These are phyloP conservation scores for Leucaena leucocephala DNA, from an alignment of 306 rosid genomes.

Conservation along the genomic window DNA sequence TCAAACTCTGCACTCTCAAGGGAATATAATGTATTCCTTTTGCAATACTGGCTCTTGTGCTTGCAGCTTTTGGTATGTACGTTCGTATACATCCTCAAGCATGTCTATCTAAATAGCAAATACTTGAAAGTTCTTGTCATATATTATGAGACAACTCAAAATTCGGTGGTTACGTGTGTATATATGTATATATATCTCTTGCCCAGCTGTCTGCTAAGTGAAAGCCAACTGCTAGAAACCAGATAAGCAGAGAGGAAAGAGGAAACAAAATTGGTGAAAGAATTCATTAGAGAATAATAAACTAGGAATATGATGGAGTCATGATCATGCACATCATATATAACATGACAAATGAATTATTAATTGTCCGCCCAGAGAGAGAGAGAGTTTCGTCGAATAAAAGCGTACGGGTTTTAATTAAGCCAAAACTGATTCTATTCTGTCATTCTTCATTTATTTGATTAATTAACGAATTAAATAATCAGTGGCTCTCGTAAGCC, in stretches of 20 bases:
- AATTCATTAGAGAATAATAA: background rate
- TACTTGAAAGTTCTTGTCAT: background rate
- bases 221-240: background rate
- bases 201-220: background rate
- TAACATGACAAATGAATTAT: conserved; percentile 10
- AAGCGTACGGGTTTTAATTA: conserved; percentile 17
- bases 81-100: background rate
- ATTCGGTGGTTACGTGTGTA: background rate
- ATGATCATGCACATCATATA: background rate
- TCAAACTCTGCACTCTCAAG: background rate
- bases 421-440: conserved; percentile 23
- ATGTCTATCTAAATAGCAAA: background rate
- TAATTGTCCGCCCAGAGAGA: background rate
- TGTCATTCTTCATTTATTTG: background rate
- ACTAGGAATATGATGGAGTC: background rate
- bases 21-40: conserved; percentile 16
- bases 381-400: conserved; percentile 5
- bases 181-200: background rate
- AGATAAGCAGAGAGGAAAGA: background rate
- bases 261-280: background rate
- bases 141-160: background rate
- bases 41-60: background rate
- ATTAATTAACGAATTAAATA: no score
- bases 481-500: conserved; percentile 12
- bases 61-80: conserved; percentile 13